Evolutionary conservation across 805 yeast species (phyloP), one percentile per base, ranked within the genome.

Genomic region (Komagataella phaffii): DNA sequence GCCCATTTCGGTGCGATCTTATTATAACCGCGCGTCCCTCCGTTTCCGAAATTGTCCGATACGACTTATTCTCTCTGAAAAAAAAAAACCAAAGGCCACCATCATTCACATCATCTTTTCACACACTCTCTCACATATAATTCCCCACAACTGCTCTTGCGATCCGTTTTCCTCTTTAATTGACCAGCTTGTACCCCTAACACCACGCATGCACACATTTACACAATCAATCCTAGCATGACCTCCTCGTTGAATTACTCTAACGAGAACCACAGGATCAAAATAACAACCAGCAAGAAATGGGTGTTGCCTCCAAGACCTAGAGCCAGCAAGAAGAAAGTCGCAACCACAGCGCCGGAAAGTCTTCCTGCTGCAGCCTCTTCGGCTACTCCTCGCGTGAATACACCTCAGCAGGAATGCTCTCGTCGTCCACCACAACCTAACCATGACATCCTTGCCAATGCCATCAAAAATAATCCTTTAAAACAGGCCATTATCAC

Each of bases 241-340:
- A 30, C 40, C n/a, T 30, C 40, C 40, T 30, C 40, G 40, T 30
- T 30, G 40, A 30, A 30, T 6, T 10, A 7, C 40, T 30, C 40
- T 30, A 30, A 30, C 40, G 40, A 30, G 40, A 44, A 44, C 46
- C 45, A 48, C n/a, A 18, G 44, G 14, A 61, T 63, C 45, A 62
- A 60, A 49, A 72, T 74, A 51, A 79, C 74, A 58, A 82, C 91
- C 1, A 83, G 89, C 50, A 83, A 83, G 60, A 81, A 80, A 60
- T 88, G 93, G 90, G 89, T 84, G 6, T 68, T 85, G 30, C 95
- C 95, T 2, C 95, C 95, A 8, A 72, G 93, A 56, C 93, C 95
- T 23, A 83, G 85, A 57, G 85, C 86, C 0, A 86, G 85, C 18
- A 67, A 82, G 50, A 79, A 78, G 57, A 44, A 44, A 10, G 55